phyloP scores from a whole-genome alignment of 2,329 filamentous ascomycete genomes.

The Gaeumannomyces sp. region DNA sequence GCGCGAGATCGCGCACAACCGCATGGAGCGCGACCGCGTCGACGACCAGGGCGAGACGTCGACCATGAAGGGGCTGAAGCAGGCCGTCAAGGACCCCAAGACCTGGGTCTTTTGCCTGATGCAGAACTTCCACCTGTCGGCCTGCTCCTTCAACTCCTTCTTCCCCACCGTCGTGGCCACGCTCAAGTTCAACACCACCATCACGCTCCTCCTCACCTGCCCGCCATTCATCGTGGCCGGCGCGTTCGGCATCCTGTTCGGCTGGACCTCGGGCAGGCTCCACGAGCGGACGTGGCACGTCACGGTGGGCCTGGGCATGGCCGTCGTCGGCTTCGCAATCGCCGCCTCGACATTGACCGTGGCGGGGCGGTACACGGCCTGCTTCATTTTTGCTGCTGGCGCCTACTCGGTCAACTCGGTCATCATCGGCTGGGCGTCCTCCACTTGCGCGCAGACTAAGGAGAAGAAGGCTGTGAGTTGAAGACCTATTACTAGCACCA shows the following conservation, averaged over 20 bases:
- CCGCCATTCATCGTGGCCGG: conserved; percentile 38
- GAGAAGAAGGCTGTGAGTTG: conserved; percentile 50
- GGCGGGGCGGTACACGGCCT: conserved; percentile 39
- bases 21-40: conserved; percentile 23
- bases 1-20: conserved; percentile 20
- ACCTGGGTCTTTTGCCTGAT: conserved; percentile 20
- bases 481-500: too few relatives aligned
- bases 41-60: conserved; percentile 20
- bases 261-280: conserved; percentile 4
- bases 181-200: conserved; percentile 28
- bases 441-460: conserved; percentile 60
- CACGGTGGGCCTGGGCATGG: not conserved
- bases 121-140: conserved; percentile 17
- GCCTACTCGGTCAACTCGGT: conserved; percentile 64
- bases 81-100: conserved; percentile 19
- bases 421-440: conserved; percentile 66
- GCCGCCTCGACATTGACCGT: conserved; percentile 16
- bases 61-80: conserved; percentile 17
- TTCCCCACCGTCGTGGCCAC: conserved; percentile 27
- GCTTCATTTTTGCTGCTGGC: conserved; percentile 39
- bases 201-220: conserved; percentile 38
- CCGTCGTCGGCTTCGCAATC: conserved; percentile 6
- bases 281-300: conserved; percentile 10
- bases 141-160: conserved; percentile 16
- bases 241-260: conserved; percentile 15